phyloP scores from a whole-genome alignment of 805 yeast species.

The Kurtzmaniella cleridarum region DNA sequence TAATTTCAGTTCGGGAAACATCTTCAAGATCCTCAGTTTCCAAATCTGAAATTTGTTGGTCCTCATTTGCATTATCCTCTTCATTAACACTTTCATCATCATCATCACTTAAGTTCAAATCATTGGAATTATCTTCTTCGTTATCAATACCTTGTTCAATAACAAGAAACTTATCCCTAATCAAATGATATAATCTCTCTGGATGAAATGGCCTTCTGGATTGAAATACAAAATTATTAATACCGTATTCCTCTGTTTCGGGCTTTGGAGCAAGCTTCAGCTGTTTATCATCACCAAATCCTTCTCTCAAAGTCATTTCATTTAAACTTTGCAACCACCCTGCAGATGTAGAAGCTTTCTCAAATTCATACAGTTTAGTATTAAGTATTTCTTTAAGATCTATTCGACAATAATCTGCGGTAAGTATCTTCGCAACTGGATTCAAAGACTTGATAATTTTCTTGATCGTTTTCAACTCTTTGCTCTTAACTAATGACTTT shows the following conservation, averaged over 20 bases:
- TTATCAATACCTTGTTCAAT: constrained; percentile 15
- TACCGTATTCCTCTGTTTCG: constrained; percentile 43
- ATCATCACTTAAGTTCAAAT: constrained; percentile 13
- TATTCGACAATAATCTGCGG: constrained; percentile 32
- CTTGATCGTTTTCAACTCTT: constrained; percentile 20
- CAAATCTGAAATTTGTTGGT: constrained; percentile 8
- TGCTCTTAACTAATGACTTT: constrained; percentile 20
- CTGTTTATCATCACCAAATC: constrained; percentile 14
- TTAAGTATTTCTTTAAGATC: constrained; percentile 29
- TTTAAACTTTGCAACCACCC: constrained; percentile 42
- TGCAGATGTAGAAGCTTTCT: constrained; percentile 37
- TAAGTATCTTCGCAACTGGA: constrained; percentile 36
- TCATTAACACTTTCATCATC: constrained; percentile 10
- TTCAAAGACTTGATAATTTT: constrained; percentile 31
- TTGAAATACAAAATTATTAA: constrained; percentile 37
- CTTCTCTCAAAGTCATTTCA: constrained; percentile 31
- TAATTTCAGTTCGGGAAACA: constrained; percentile 17
- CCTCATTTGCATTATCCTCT: constrained; percentile 8
- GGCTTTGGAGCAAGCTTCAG: constrained; percentile 33
- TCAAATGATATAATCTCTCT: constrained; percentile 28
- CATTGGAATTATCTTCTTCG: constrained; percentile 11
- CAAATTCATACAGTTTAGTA: constrained; percentile 35
- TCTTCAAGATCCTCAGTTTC: constrained; percentile 10
- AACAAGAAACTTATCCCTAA: constrained; percentile 31
- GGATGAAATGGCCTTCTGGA: constrained; percentile 44